Evolutionary conservation across 345 rosid species (phyloP).

Genomic region (Rhizophora mangle): DNA sequence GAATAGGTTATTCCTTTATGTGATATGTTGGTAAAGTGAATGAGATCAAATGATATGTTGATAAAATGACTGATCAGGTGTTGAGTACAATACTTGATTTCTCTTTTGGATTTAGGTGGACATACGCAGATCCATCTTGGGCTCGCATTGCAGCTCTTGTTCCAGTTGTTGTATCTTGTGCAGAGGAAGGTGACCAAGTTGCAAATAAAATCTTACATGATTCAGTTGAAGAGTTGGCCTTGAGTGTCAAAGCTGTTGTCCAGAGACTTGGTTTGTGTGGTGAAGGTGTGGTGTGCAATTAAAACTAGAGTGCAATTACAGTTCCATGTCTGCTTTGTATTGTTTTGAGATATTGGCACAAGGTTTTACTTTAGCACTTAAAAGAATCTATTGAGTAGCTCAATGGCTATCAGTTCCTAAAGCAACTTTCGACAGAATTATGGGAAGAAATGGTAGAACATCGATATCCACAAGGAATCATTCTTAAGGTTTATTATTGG

Average conservation of each 20-base stretch:
- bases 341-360: not conserved
- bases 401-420: not conserved
- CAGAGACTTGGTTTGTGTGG: conserved; percentile 60
- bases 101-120: conserved; percentile 47
- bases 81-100: conserved; percentile 1
- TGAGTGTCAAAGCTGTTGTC: conserved; percentile 75
- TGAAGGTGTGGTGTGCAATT: conserved; percentile 37
- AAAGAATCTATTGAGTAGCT: not conserved
- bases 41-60: not conserved
- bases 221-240: conserved; percentile 60
- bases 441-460: not conserved
- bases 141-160: conserved; percentile 80
- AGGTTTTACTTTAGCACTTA: not conserved
- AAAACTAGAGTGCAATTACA: not conserved
- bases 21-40: not conserved
- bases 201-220: conserved; percentile 54
- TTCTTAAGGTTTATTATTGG: not conserved
- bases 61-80: not conserved
- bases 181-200: conserved; percentile 67
- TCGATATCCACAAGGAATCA: not conserved
- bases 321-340: not conserved
- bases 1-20: not conserved
- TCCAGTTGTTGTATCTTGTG: conserved; percentile 68
- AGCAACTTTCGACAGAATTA: not conserved
- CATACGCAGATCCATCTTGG: conserved; percentile 79